phyloP scores from a whole-genome alignment of 805 yeast genomes.

The Saccharomycopsis sp. region DNA sequence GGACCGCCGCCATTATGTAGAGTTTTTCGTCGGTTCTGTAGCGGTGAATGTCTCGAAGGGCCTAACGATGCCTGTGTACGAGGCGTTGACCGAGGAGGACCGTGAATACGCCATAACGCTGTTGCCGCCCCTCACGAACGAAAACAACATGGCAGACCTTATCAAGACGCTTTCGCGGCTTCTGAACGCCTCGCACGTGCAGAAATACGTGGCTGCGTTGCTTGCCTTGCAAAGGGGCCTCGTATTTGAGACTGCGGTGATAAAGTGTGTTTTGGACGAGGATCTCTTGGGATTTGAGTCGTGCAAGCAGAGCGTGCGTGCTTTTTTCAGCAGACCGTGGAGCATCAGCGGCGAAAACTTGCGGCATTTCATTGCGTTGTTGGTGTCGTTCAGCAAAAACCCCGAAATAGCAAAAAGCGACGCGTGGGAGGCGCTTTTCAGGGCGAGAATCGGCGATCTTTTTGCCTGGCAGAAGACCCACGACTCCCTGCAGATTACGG shows the following conservation, averaged over 20 bases:
- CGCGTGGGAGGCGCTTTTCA: background rate
- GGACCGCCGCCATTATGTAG: background rate
- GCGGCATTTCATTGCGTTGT: background rate
- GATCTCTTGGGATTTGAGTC: background rate
- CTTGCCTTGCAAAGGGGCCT: background rate
- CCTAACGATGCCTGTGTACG: background rate
- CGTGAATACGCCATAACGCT: background rate
- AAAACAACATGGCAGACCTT: background rate
- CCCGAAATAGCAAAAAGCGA: background rate
- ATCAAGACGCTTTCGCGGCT: background rate
- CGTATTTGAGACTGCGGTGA: background rate
- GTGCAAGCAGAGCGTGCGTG: background rate
- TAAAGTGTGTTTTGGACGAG: background rate
- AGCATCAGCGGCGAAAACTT: background rate
- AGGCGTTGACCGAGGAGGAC: background rate
- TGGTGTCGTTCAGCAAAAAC: background rate
- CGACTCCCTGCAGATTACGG: background rate
- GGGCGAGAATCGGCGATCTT: background rate
- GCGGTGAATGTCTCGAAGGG: background rate
- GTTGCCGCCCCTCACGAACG: background rate
- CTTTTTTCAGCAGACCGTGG: background rate
- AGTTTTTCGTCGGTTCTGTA: background rate
- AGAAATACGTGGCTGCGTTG: background rate
- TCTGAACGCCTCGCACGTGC: background rate
- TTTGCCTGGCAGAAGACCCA: background rate